phyloP scores from a whole-genome alignment of 2,329 filamentous ascomycete species.

The Sarocladium kiliense region DNA sequence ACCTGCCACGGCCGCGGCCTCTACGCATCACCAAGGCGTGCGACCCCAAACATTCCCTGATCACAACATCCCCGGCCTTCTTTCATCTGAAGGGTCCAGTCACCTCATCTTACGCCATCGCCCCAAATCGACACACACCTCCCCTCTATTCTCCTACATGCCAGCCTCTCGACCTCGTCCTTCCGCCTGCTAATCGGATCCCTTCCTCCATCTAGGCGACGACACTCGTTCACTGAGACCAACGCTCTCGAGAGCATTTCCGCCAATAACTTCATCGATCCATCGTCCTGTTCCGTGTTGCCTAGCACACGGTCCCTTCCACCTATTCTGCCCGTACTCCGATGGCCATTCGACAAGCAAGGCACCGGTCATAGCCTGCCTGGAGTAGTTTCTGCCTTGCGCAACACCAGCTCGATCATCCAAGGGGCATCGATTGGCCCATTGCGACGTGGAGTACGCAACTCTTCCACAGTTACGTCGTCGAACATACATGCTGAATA shows the following conservation, averaged over 20 bases:
- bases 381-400: neutral
- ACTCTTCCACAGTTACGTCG: neutral
- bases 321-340: neutral
- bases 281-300: neutral
- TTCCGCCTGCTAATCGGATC: neutral
- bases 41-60: neutral
- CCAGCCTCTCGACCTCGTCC: neutral
- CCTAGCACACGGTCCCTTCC: neutral
- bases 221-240: constrained; percentile 1
- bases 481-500: neutral
- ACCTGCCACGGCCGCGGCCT: constrained; percentile 2
- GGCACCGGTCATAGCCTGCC: neutral
- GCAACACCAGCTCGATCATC: neutral
- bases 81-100: neutral
- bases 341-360: neutral
- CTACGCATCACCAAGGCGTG: constrained; percentile 2
- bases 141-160: neutral
- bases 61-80: neutral
- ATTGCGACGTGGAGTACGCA: too few relatives aligned
- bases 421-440: too few relatives aligned
- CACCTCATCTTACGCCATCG: neutral
- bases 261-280: neutral
- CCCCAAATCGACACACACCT: neutral
- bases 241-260: neutral
- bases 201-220: neutral